Percentiles rank a stretch among this genome's conserved stretches.
phyloP scores from a whole-genome alignment of 805 yeast species.

The Metschnikowia cubensis region DNA sequence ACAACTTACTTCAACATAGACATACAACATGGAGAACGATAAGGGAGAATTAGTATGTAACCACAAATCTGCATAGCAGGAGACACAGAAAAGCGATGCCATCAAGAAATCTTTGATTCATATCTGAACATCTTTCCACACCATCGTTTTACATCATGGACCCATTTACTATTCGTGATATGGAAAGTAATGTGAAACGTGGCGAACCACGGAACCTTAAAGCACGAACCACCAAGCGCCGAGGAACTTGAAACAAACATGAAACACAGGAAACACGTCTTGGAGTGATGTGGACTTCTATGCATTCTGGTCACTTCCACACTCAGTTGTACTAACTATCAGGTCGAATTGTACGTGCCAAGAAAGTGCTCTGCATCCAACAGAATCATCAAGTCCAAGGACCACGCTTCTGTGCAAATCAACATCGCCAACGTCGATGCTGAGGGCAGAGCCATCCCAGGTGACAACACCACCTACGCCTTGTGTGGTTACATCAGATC shows the following conservation, averaged over 20 bases:
- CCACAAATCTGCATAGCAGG: background rate
- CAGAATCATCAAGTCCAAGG: slow-evolving; percentile 99
- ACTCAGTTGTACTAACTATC: slow-evolving; percentile 28
- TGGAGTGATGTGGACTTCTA: no score
- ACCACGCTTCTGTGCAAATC: slow-evolving; percentile 98
- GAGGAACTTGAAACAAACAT: no score
- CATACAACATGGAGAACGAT: slow-evolving; percentile 96
- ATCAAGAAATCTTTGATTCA: no score
- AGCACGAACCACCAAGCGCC: no score
- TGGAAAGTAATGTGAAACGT: no score
- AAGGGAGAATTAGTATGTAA: slow-evolving; percentile 97
- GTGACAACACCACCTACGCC: slow-evolving; percentile 91
- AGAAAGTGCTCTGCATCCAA: slow-evolving; percentile 99
- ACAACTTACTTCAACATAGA: slow-evolving; percentile 9
- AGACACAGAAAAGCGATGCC: no score
- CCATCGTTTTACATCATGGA: no score
- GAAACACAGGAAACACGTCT: no score
- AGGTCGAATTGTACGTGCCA: slow-evolving; percentile 99
- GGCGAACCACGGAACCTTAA: no score
- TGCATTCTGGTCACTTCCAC: background rate
- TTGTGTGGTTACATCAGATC: slow-evolving; percentile 95
- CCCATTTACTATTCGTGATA: no score
- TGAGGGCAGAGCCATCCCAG: slow-evolving; percentile 91
- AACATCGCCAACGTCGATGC: slow-evolving; percentile 98
- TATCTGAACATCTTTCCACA: no score